Evolutionary conservation across 2,329 filamentous ascomycete genomes (phyloP), one percentile per base, ranked within the genome.

Genomic region (Myriosclerotinia curreyana): DNA sequence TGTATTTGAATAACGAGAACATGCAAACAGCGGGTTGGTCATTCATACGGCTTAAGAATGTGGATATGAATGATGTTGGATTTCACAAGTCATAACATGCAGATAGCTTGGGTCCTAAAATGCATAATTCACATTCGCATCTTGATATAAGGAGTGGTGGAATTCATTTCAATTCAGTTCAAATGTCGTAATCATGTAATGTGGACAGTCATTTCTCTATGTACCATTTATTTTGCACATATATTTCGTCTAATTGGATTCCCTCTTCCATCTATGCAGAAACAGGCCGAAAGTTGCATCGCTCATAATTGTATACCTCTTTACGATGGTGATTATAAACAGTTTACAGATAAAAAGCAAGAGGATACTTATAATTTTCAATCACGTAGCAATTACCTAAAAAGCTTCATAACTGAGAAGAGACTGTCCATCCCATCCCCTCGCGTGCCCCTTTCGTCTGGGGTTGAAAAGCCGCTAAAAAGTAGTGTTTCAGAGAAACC

Each of bases 51-150:
- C 28, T 60, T 20, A 28, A 51, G 55, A 49, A 25, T 31, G 48
- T 40, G 44, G 28, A 22, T 38, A 40, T 63, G 61, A 31, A 28
- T 60, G 55, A 31, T 64, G 55, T 52, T 64, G 53, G 53, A 59
- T 64, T 64, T 64, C n/a, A 17, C 17, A 51, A 48, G 14, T 42
- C 40, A 36, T 46, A 42, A 6, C 36, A 60, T 34, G 46, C 15
- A 52, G 17, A 31, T n/a, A 63, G 44, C 42, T 49, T 63, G 50
- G 61, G 34, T 63, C 34, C 42, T 28, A 42, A 59, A 34, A 59
- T 60, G 38, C 25, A 60, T 40, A 38, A 51, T 52, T 44, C 48
- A 40, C 42, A 36, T 51, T 50, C 25, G 22, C 38, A 40, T 53
- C 28, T 28, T 62, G 28, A 55, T 44, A 36, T 60, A 36, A 44